Conservation (phyloP, 352 stramenopile species). For the Saprolegnia diclina region DNA sequence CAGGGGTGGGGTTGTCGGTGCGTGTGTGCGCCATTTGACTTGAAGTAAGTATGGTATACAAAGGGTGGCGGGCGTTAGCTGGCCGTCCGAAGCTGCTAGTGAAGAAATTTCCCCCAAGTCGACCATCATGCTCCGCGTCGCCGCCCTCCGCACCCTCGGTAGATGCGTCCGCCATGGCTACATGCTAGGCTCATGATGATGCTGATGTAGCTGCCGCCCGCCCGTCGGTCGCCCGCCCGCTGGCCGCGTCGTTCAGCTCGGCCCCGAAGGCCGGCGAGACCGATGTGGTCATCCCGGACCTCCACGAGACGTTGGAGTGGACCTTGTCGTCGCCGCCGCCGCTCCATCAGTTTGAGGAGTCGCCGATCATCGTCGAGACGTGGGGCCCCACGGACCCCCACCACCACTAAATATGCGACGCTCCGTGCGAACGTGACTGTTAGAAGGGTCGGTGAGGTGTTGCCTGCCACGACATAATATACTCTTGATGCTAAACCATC, state of each 20-base stretch:
- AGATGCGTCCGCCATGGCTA: background rate
- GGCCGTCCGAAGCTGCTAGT: background rate
- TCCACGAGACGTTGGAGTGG: slow-evolving; percentile 82
- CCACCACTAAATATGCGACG: slow-evolving; percentile 43
- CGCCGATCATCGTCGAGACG: slow-evolving; percentile 83
- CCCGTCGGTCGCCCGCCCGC: slow-evolving; percentile 10
- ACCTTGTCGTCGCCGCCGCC: slow-evolving; percentile 73
- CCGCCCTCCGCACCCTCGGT: slow-evolving; percentile 21
- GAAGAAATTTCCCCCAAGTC: slow-evolving; percentile 12
- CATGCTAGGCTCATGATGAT: background rate
- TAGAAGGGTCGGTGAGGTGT: background rate
- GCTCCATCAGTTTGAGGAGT: slow-evolving; percentile 86
- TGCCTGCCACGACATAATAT: slow-evolving; percentile 2
- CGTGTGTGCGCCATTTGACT: background rate
- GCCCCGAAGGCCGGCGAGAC: slow-evolving; percentile 52
- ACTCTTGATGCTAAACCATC: background rate
- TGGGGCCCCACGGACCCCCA: slow-evolving; percentile 79
- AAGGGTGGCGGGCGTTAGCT: background rate
- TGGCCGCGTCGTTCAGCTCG: slow-evolving; percentile 36
- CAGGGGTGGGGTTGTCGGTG: background rate
- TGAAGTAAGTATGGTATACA: background rate
- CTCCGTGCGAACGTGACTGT: background rate
- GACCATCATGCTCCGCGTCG: slow-evolving; percentile 22
- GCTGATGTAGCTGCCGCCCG: slow-evolving; percentile 16
- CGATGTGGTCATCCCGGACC: slow-evolving; percentile 76